Conservation (phyloP, 129 eudicot species). For the Tanacetum coccineum region DNA sequence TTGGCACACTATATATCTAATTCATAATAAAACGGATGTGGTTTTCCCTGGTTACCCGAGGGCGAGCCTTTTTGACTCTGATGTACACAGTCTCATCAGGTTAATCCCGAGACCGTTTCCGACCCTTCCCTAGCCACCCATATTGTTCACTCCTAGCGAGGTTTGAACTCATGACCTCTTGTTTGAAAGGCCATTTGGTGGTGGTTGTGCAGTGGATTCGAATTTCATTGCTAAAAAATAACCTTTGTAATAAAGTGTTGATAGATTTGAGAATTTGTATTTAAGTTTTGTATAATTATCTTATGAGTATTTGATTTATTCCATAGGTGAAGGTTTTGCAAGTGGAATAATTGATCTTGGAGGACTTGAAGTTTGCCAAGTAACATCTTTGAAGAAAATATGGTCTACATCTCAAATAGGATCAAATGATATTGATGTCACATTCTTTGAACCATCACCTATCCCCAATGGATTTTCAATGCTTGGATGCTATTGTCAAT, state of each 20-base stretch:
- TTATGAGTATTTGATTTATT: neutral
- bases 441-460: slow-evolving; percentile 43
- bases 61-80: too few species aligned
- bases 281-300: neutral
- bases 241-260: neutral
- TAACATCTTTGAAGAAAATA: slow-evolving; percentile 39
- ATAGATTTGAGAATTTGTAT: neutral
- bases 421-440: slow-evolving; percentile 29
- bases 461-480: slow-evolving; percentile 48
- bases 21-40: too few species aligned
- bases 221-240: too few species aligned
- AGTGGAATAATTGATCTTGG: slow-evolving; percentile 50
- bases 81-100: too few species aligned
- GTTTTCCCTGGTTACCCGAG: too few species aligned
- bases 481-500: slow-evolving; percentile 43
- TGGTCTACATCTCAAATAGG: slow-evolving; percentile 41
- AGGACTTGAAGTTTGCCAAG: slow-evolving; percentile 44
- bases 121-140: too few species aligned
- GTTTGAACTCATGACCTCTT: too few species aligned
- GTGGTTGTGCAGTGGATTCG: too few species aligned
- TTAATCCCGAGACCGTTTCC: too few species aligned
- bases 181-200: too few species aligned
- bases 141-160: too few species aligned
- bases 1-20: too few species aligned
- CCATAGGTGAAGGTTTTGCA: slow-evolving; percentile 45